These are phyloP conservation scores for Argentina anserina DNA, from an alignment of 306 rosid species.

Conservation along the genomic window DNA sequence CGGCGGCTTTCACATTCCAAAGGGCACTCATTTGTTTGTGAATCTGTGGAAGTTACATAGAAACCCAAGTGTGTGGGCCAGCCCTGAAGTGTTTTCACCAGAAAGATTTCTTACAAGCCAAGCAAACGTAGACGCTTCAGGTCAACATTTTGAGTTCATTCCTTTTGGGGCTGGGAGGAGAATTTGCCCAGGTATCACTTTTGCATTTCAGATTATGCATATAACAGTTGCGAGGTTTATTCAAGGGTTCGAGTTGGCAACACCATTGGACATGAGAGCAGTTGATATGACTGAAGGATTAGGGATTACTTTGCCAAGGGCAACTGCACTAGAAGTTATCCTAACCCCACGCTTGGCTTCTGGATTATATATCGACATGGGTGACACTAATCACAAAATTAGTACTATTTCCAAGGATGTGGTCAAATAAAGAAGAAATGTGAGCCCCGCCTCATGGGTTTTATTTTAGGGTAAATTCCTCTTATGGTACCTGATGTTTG, in stretches of 20 bases:
- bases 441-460: no score
- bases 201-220: slow-evolving; percentile 40
- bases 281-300: slow-evolving; percentile 52
- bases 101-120: slow-evolving; percentile 40
- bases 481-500: no score
- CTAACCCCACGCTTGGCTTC: slow-evolving; percentile 30
- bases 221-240: slow-evolving; percentile 44
- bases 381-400: no score
- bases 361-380: slow-evolving; percentile 17
- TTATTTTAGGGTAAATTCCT: no score
- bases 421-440: no score
- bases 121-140: slow-evolving; percentile 31
- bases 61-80: slow-evolving; percentile 45
- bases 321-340: slow-evolving; percentile 32
- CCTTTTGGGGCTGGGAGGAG: slow-evolving; percentile 59
- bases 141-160: slow-evolving; percentile 40
- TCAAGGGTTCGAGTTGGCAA: slow-evolving; percentile 44
- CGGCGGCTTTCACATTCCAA: slow-evolving; percentile 30
- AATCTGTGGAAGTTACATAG: slow-evolving; percentile 61
- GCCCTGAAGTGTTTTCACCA: slow-evolving; percentile 41
- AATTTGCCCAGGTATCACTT: slow-evolving; percentile 46
- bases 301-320: slow-evolving; percentile 45
- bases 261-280: slow-evolving; percentile 17
- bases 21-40: slow-evolving; percentile 46
- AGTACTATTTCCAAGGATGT: no score